Conservation (phyloP, 202 grass and related monocot species). For the Panicum hallii region DNA sequence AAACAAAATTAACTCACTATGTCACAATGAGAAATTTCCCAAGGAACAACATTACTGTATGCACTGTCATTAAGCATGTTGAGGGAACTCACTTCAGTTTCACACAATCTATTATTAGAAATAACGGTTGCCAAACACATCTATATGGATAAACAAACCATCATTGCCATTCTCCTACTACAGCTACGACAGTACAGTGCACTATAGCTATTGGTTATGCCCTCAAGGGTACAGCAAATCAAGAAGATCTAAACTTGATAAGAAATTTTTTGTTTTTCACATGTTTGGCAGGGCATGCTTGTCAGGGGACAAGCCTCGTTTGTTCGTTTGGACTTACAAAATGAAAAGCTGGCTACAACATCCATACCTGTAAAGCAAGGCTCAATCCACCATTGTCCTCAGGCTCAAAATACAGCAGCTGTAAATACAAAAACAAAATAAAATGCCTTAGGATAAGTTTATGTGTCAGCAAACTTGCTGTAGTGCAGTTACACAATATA, state of each 20-base stretch:
- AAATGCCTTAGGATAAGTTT: slow-evolving; percentile 33
- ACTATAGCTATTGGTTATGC: not conserved
- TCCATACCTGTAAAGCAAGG: slow-evolving; percentile 89
- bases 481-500: slow-evolving; percentile 30
- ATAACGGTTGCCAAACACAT: slow-evolving; percentile 13
- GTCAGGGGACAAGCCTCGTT: not conserved
- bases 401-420: slow-evolving; percentile 95
- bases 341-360: slow-evolving; percentile 28
- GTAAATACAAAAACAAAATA: slow-evolving; percentile 19
- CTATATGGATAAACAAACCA: slow-evolving; percentile 13
- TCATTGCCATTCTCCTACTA: slow-evolving; percentile 14
- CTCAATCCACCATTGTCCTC: slow-evolving; percentile 96
- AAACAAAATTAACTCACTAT: not conserved
- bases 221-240: slow-evolving; percentile 34
- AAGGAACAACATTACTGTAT: not conserved
- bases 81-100: not conserved
- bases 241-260: slow-evolving; percentile 23
- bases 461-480: slow-evolving; percentile 21
- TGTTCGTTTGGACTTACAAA: slow-evolving; percentile 12
- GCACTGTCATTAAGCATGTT: not conserved
- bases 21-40: slow-evolving; percentile 15
- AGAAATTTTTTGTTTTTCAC: not conserved
- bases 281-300: slow-evolving; percentile 27
- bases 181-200: slow-evolving; percentile 2
- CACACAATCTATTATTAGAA: not conserved